A percentile compares a stretch with the other conserved stretches of the same genome.
Conservation (phyloP, 148 eudicot species). For the Drosera capensis region DNA sequence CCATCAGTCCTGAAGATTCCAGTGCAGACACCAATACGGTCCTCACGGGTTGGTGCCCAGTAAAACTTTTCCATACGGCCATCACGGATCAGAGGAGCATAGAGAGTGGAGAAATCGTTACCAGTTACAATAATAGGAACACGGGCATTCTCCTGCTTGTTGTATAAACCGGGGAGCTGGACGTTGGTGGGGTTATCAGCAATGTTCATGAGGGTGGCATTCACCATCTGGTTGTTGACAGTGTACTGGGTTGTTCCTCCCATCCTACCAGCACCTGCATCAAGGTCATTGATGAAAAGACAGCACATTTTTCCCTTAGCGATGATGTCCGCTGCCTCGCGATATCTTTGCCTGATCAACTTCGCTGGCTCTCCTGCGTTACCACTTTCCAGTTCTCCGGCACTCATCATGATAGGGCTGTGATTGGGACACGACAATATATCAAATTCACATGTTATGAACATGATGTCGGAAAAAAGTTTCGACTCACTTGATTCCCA, state of each 20-base stretch:
- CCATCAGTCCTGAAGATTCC: constrained; percentile 68
- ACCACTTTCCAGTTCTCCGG: constrained; percentile 90
- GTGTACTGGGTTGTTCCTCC: constrained; percentile 96
- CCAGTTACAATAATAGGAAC: constrained; percentile 90
- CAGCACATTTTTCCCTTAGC: constrained; percentile 86
- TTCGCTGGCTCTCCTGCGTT: constrained; percentile 98
- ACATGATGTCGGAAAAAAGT: not conserved
- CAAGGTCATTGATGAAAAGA: constrained; percentile 89
- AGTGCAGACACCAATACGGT: constrained; percentile 69
- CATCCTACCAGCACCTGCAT: constrained; percentile 86
- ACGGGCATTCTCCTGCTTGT: constrained; percentile 80
- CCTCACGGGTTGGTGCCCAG: constrained; percentile 96
- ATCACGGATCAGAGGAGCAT: constrained; percentile 93
- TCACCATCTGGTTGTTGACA: constrained; percentile 91
- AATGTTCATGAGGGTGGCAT: constrained; percentile 95
- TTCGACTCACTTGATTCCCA: constrained; percentile 79
- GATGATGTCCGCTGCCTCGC: constrained; percentile 81
- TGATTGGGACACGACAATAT: not conserved
- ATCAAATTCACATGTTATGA: not conserved
- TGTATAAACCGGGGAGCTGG: constrained; percentile 92
- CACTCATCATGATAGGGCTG: constrained; percentile 98
- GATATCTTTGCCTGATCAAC: constrained; percentile 80
- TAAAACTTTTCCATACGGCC: constrained; percentile 99
- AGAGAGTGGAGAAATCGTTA: constrained; percentile 80
- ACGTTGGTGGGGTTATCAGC: constrained; percentile 90